Conservation (phyloP, 192 early-diverging fungal genomes). For the Podila epigama region DNA sequence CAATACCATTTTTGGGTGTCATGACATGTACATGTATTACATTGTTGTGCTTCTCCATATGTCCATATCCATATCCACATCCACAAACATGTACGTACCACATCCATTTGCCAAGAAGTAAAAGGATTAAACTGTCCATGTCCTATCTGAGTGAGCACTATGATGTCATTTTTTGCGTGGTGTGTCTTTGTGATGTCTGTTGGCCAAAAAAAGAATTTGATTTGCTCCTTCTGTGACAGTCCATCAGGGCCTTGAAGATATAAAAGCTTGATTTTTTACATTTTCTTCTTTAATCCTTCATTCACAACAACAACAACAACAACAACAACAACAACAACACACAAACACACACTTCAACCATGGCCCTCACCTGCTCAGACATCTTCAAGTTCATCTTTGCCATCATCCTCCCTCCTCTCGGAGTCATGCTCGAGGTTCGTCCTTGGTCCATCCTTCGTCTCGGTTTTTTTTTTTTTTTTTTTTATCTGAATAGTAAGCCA, state of each 20-base stretch:
- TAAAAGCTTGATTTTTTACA: background rate
- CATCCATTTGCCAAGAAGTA: no score
- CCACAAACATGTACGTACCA: no score
- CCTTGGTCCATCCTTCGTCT: background rate
- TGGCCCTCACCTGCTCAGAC: constrained; percentile 61
- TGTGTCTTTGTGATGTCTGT: no score
- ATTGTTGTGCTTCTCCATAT: no score
- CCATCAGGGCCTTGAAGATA: background rate
- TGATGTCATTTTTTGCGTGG: no score
- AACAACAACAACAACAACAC: background rate
- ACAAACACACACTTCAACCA: constrained; percentile 12
- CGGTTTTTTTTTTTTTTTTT: background rate
- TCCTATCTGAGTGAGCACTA: no score
- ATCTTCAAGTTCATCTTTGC: constrained; percentile 58
- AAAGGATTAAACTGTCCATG: no score
- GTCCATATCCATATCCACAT: no score
- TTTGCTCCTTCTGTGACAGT: no score
- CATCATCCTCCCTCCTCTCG: constrained; percentile 48
- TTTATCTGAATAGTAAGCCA: background rate
- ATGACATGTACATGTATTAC: no score
- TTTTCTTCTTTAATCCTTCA: background rate
- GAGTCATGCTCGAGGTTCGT: constrained; percentile 39
- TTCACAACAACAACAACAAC: background rate
- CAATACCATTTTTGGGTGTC: no score
- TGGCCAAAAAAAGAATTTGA: no score